Percentiles rank a stretch among this genome's conserved stretches.
Evolutionary conservation across 164 flowering plant genomes (phyloP).

Genomic region (Chimonanthus praecox): DNA sequence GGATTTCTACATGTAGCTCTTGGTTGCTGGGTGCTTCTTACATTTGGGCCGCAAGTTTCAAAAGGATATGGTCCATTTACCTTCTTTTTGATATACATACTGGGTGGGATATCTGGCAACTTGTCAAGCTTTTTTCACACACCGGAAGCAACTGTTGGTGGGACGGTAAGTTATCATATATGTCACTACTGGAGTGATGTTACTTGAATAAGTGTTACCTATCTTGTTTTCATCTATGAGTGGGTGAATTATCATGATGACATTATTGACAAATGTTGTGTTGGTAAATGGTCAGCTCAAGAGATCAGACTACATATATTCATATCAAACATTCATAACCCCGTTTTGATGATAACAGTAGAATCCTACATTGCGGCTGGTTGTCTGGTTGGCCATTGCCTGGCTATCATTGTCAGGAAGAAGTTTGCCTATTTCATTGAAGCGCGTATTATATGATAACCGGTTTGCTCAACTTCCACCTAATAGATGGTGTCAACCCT

Average conservation of each 20-base stretch:
- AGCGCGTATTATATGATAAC: background rate
- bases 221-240: background rate
- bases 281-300: background rate
- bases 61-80: constrained; percentile 58
- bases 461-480: background rate
- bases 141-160: constrained; percentile 68
- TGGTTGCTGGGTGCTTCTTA: constrained; percentile 61
- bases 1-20: constrained; percentile 62
- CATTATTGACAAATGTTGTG: background rate
- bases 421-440: background rate
- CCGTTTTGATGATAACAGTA: background rate
- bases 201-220: background rate
- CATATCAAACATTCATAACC: background rate
- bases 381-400: background rate
- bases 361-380: background rate
- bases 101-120: constrained; percentile 78
- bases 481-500: background rate
- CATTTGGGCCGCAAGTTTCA: constrained; percentile 64
- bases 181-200: background rate
- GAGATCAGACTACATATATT: background rate
- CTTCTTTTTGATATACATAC: constrained; percentile 57
- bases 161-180: constrained; percentile 46
- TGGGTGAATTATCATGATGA: background rate
- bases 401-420: background rate
- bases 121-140: constrained; percentile 66